Conservation (phyloP, 1,284 basidiomycete species). For the Pyrrhoderma lamaoense region DNA sequence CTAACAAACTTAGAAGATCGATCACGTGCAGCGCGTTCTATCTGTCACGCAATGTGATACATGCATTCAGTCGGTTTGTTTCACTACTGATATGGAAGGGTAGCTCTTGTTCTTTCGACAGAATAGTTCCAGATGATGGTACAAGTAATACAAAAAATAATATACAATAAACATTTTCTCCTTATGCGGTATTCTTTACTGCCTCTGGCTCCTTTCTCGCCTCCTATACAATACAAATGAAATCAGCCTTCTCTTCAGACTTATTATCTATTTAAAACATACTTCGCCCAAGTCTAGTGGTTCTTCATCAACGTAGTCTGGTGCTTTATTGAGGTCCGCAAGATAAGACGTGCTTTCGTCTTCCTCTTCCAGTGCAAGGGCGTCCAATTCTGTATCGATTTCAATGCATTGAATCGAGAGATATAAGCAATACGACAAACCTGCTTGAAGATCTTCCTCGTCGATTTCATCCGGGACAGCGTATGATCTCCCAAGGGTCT, state of each 20-base stretch:
- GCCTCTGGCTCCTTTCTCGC: constrained; percentile 42
- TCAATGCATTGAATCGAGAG: constrained; percentile 5
- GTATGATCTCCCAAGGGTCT: constrained; percentile 88
- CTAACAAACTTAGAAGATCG: no score
- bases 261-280: constrained; percentile 15
- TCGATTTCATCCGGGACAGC: constrained; percentile 97
- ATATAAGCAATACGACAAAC: constrained; percentile 36
- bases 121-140: neutral
- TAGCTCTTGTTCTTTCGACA: no score
- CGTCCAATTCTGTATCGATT: constrained; percentile 68
- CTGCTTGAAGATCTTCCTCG: constrained; percentile 95
- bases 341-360: constrained; percentile 86
- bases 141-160: neutral
- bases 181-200: constrained; percentile 39
- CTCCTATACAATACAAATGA: constrained; percentile 25
- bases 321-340: constrained; percentile 74
- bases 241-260: neutral
- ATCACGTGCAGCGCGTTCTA: no score
- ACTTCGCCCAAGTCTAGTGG: constrained; percentile 65
- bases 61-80: no score
- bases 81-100: no score
- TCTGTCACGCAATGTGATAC: no score
- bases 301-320: constrained; percentile 85
- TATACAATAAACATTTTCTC: neutral
- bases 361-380: constrained; percentile 80